Evolutionary conservation across 495 filamentous ascomycete genomes (phyloP).

Genomic region (Xeromyces bisporus): DNA sequence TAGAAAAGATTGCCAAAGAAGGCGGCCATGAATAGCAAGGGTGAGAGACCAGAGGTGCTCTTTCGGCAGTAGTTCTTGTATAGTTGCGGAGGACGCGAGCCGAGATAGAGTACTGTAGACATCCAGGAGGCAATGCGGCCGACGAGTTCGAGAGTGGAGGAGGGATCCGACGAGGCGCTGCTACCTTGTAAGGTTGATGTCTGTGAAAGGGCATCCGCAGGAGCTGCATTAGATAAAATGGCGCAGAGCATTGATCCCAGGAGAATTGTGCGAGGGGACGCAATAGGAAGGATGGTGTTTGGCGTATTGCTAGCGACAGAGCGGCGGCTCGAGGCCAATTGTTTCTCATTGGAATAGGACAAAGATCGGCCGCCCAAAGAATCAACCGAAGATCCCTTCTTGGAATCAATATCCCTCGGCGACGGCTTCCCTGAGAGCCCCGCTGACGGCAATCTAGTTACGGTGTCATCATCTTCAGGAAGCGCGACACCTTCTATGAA

Average conservation of each 20-base stretch:
- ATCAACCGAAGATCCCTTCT: conserved; percentile 10
- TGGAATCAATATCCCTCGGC: conserved; percentile 15
- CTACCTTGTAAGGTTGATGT: not conserved
- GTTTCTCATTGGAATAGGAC: conserved; percentile 27
- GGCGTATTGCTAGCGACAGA: conserved; percentile 11
- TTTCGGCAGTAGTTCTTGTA: conserved; percentile 49
- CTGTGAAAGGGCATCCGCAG: conserved; percentile 10
- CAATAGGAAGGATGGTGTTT: conserved; percentile 15
- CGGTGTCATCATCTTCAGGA: conserved; percentile 7
- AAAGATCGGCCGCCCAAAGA: conserved; percentile 9
- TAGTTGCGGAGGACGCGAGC: conserved; percentile 54
- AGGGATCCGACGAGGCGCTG: conserved; percentile 9
- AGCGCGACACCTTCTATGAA: conserved; percentile 18
- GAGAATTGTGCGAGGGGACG: conserved; percentile 27
- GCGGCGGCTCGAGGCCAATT: conserved; percentile 14
- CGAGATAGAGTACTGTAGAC: conserved; percentile 49
- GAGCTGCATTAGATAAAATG: conserved; percentile 27
- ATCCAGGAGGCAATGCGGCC: conserved; percentile 49
- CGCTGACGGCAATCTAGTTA: conserved; percentile 3
- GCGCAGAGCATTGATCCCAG: conserved; percentile 31
- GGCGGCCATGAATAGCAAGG: conserved; percentile 50
- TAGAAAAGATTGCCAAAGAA: conserved; percentile 64
- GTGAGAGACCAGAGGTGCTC: conserved; percentile 53
- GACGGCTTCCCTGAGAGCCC: conserved; percentile 10
- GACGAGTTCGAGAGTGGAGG: conserved; percentile 24